Conservation (phyloP, 139 green algal species). For the Dunaliella sp. region DNA sequence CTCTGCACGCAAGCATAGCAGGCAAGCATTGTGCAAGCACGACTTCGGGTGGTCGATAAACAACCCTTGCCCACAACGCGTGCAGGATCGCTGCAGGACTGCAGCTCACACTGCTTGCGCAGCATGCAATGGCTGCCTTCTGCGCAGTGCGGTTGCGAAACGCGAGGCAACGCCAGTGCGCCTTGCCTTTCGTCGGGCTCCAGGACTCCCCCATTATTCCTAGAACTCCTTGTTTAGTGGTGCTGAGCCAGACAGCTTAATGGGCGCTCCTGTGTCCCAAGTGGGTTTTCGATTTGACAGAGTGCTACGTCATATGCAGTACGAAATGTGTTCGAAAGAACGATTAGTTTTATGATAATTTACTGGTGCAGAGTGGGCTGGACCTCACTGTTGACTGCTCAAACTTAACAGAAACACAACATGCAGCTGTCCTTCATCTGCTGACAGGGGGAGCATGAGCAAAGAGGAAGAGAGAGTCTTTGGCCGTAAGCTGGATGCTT, state of each 20-base stretch:
- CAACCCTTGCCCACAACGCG: not conserved
- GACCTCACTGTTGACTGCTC: not conserved
- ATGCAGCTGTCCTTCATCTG: no score
- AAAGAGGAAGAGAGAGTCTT: not conserved
- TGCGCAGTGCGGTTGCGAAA: no score
- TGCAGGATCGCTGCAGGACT: not conserved
- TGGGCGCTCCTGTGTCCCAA: not conserved
- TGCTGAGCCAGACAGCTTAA: no score
- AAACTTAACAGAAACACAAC: no score
- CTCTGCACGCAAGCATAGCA: no score
- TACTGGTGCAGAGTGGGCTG: not conserved
- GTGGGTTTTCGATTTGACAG: not conserved
- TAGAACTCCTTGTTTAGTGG: no score
- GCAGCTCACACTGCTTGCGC: not conserved
- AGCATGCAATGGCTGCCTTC: not conserved
- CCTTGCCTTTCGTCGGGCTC: not conserved
- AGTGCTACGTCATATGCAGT: not conserved
- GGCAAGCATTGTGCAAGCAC: no score
- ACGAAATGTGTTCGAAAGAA: not conserved
- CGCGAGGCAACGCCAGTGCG: no score
- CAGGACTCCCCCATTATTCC: not conserved
- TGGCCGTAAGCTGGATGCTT: not conserved
- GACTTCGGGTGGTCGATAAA: not conserved
- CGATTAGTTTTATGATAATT: not conserved
- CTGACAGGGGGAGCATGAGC: not conserved